Conservation (phyloP, 2,329 filamentous ascomycete genomes). For the Aspergillus versicolor region DNA sequence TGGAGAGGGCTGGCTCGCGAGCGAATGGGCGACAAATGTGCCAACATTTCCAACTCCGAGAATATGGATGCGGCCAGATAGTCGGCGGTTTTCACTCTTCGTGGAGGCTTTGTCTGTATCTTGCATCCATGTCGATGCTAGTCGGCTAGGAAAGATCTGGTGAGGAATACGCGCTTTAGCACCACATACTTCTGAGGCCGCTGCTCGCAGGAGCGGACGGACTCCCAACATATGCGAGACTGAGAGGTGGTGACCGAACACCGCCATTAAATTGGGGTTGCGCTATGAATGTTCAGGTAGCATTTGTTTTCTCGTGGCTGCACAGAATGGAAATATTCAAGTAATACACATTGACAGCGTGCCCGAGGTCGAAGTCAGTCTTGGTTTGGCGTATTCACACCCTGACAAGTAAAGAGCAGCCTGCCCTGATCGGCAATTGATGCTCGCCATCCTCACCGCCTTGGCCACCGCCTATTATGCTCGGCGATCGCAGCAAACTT, state of each 20-base stretch:
- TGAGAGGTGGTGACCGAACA: constrained; percentile 23
- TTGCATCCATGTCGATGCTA: constrained; percentile 29
- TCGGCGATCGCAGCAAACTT: background rate
- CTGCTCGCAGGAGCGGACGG: constrained; percentile 34
- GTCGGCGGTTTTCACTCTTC: constrained; percentile 19
- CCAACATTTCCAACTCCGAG: constrained; percentile 78
- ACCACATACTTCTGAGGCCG: constrained; percentile 19
- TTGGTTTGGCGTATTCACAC: background rate
- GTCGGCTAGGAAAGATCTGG: constrained; percentile 14
- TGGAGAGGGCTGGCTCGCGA: constrained; percentile 66
- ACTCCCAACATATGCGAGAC: constrained; percentile 36
- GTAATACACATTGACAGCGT: background rate
- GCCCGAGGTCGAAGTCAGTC: background rate
- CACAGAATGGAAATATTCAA: background rate
- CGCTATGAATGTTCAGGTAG: background rate
- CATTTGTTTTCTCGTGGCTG: background rate
- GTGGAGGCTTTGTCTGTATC: constrained; percentile 23
- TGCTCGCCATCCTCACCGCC: constrained; percentile 15
- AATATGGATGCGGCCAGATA: constrained; percentile 54
- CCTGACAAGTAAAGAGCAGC: background rate
- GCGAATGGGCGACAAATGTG: constrained; percentile 68
- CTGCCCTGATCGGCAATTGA: too few species aligned
- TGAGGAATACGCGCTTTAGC: background rate
- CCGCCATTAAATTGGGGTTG: background rate
- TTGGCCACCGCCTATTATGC: constrained; percentile 18